These are phyloP conservation scores for Crithidia acanthocephali DNA, from an alignment of 208 protist genomes.

Conservation along the genomic window DNA sequence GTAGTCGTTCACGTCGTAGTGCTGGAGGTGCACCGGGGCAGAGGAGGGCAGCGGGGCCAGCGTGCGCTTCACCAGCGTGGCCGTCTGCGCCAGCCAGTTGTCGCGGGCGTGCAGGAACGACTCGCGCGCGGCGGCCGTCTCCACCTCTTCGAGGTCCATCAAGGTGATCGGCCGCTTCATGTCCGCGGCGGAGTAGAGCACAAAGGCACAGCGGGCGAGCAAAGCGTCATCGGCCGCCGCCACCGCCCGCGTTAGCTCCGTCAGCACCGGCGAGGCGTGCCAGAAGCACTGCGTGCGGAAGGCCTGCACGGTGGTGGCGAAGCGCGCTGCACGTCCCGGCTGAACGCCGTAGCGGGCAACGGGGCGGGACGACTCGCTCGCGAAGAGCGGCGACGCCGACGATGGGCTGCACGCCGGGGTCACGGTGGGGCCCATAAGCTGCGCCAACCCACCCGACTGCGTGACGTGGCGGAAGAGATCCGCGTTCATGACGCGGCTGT, in stretches of 20 bases:
- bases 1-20: constrained; percentile 91
- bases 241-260: constrained; percentile 70
- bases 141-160: constrained; percentile 90
- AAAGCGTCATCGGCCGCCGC: constrained; percentile 77
- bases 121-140: constrained; percentile 74
- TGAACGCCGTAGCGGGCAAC: constrained; percentile 59
- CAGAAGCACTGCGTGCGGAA: constrained; percentile 75
- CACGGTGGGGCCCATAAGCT: constrained; percentile 38
- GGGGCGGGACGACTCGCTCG: constrained; percentile 3
- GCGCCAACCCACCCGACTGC: constrained; percentile 49
- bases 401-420: constrained; percentile 5
- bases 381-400: constrained; percentile 34
- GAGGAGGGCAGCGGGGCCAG: constrained; percentile 21
- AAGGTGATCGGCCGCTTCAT: constrained; percentile 66
- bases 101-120: constrained; percentile 76
- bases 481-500: constrained; percentile 89
- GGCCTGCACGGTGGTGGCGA: constrained; percentile 45
- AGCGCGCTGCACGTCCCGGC: constrained; percentile 42
- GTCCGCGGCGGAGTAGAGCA: constrained; percentile 47
- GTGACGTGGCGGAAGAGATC: constrained; percentile 78
- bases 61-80: constrained; percentile 55
- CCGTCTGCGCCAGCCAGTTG: constrained; percentile 71
- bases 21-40: constrained; percentile 80
- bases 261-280: constrained; percentile 42
- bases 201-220: constrained; percentile 76